These are phyloP conservation scores for Calonectria henricotiae DNA, from an alignment of 2,329 filamentous ascomycete species.

Conservation along the genomic window DNA sequence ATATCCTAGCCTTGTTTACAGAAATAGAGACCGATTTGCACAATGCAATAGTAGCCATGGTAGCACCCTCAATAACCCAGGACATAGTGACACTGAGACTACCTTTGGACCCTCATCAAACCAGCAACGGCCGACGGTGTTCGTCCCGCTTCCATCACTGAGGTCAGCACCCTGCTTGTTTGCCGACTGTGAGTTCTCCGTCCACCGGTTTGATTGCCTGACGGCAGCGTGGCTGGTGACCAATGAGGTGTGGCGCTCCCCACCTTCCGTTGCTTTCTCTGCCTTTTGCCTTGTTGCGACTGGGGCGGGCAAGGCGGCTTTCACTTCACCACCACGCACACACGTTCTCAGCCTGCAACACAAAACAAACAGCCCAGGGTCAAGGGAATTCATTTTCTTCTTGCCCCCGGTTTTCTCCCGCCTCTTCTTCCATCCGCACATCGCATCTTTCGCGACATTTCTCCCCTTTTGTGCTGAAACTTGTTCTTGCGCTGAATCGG, in stretches of 20 bases:
- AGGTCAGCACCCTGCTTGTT: constrained; percentile 28
- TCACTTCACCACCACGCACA: constrained; percentile 46
- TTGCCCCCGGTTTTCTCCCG: not conserved
- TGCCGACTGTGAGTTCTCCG: constrained; percentile 24
- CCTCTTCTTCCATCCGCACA: constrained; percentile 24
- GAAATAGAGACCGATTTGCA: not conserved
- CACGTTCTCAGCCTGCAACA: constrained; percentile 40
- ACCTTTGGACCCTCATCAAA: not conserved
- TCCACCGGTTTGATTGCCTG: constrained; percentile 11
- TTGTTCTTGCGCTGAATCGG: constrained; percentile 5
- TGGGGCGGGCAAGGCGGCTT: constrained; percentile 30
- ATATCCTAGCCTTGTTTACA: not conserved
- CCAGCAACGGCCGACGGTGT: constrained; percentile 3
- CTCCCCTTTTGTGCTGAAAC: not conserved
- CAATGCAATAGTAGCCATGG: too few relatives aligned
- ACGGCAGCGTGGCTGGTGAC: constrained; percentile 40
- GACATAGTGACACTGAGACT: not conserved
- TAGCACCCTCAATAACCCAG: not conserved
- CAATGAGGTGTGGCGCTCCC: constrained; percentile 50
- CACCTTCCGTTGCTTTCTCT: constrained; percentile 44
- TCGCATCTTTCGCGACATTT: not conserved
- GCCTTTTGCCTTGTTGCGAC: constrained; percentile 30
- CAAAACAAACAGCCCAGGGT: constrained; percentile 26
- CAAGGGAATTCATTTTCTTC: not conserved
- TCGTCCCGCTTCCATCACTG: constrained; percentile 26